Percentiles rank a stretch among this genome's conserved stretches.
These are phyloP conservation scores for Plectosphaerella sp. DNA, from an alignment of 2,329 filamentous ascomycete species.

Conservation along the genomic window DNA sequence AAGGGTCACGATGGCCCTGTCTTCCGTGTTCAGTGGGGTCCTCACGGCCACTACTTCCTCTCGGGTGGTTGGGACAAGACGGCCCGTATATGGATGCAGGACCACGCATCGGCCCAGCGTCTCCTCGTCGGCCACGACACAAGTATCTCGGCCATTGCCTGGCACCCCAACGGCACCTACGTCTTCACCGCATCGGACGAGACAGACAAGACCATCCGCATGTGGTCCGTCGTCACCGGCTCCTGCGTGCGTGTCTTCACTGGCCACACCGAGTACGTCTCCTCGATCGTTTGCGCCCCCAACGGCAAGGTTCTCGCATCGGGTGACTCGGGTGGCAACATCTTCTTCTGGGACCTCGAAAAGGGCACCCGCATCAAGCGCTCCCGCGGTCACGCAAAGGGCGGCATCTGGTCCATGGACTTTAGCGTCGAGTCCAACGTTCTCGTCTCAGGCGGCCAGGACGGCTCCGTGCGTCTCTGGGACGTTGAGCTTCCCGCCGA, in stretches of 20 bases:
- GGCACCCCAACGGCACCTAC: conserved; percentile 92
- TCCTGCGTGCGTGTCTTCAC: conserved; percentile 87
- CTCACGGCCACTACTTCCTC: conserved; percentile 92
- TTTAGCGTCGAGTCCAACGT: conserved; percentile 92
- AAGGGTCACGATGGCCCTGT: conserved; percentile 89
- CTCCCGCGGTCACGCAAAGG: conserved; percentile 89
- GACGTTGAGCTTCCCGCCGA: conserved; percentile 74
- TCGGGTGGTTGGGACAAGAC: conserved; percentile 86
- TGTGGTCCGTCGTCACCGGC: conserved; percentile 93
- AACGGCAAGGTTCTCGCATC: conserved; percentile 90
- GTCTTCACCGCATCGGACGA: conserved; percentile 88
- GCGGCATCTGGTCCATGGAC: conserved; percentile 87
- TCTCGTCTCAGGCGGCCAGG: conserved; percentile 83
- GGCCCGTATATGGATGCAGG: conserved; percentile 85
- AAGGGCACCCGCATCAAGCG: conserved; percentile 84
- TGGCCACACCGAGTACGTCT: conserved; percentile 85
- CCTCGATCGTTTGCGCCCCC: conserved; percentile 76
- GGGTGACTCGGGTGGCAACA: conserved; percentile 82
- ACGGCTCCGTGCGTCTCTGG: conserved; percentile 92
- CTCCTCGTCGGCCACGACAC: conserved; percentile 91
- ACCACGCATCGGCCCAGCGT: conserved; percentile 83
- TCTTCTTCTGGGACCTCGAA: conserved; percentile 91
- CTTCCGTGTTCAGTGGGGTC: conserved; percentile 84
- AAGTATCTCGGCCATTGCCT: conserved; percentile 84
- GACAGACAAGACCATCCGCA: conserved; percentile 83